Evolutionary conservation across 2,329 filamentous ascomycete species (phyloP).

Genomic region (Dothistroma pini): DNA sequence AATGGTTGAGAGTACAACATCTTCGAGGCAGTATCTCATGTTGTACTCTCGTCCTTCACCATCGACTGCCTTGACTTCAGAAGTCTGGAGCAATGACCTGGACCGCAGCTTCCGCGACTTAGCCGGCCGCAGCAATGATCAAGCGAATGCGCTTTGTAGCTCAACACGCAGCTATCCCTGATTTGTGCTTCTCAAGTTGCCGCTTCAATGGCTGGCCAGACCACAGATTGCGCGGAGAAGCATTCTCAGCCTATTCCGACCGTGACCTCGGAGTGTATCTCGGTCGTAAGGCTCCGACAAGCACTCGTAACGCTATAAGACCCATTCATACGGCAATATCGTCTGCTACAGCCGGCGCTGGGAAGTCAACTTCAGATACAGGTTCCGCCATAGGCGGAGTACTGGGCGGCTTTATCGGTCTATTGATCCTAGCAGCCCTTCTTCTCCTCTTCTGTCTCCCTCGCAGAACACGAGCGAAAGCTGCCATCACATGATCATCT

Average conservation of each 20-base stretch:
- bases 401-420: slow-evolving; percentile 37
- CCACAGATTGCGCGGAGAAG: background rate
- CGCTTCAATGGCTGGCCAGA: background rate
- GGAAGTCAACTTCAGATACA: slow-evolving; percentile 24
- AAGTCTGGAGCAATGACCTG: too few relatives aligned
- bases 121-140: too few relatives aligned
- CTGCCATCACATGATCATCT: background rate
- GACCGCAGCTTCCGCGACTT: too few relatives aligned
- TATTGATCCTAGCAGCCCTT: slow-evolving; percentile 30
- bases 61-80: too few relatives aligned
- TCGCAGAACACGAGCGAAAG: slow-evolving; percentile 33
- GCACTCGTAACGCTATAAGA: slow-evolving; percentile 52
- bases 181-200: background rate
- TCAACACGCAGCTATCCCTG: background rate
- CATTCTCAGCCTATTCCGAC: background rate
- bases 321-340: slow-evolving; percentile 31
- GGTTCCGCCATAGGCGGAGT: slow-evolving; percentile 41
- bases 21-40: too few relatives aligned
- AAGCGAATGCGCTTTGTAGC: background rate
- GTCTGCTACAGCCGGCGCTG: slow-evolving; percentile 19
- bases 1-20: background rate
- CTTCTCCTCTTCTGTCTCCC: slow-evolving; percentile 37
- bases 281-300: slow-evolving; percentile 46
- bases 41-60: too few relatives aligned
- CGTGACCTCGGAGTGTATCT: slow-evolving; percentile 49